Base-by-base conservation (phyloP, 1,284 basidiomycete species). In the Earliella scabrosa region DNA sequence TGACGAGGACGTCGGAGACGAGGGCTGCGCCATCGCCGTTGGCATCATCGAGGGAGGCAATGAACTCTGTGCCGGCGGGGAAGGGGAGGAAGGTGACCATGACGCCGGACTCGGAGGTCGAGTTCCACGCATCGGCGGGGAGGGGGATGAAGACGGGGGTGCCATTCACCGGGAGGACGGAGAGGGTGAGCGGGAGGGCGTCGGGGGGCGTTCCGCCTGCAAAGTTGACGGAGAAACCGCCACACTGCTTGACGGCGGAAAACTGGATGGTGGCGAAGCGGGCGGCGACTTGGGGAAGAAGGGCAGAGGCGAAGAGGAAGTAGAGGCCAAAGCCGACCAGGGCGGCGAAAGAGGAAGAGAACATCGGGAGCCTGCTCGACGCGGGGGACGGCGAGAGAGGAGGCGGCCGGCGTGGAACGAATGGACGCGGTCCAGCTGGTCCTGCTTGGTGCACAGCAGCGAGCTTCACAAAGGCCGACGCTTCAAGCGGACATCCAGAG, bases 41-140 rank as follows among this genome's bases (percentile, higher is more conserved):
- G 0, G 70, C 70, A 65, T 82, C 77, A 57, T 84, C 79, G 32
- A 87, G 74, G 11, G 82, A 82, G 0, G 82, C 82, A 48, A 88
- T 65, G 57, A 87, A 86, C 21, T 70, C 66, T 5, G 80, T 78
- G 29, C 76, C 78, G 2, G 74, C 77, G 3, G 75, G 59, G 16
- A 85, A 71, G 9, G 85, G 85, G 2, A 87, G 70, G 64, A 82
- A 83, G 2, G 78, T 76, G 56, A 85, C 71, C 23, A 68, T 68
- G 16, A 81, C 74, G 4, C 80, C 75, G 5, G 74, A 73, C 55
- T 75, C 69, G 23, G 75, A 66, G 10, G 71, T 66, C 34, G 72
- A 64, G 54, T 80, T 73, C 74, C 75, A 76, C 10, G 58, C 64
- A 20, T 66, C 56, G 26, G 53, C 26, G 10, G 78, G 75, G 47